Conservation (phyloP, 495 filamentous ascomycete genomes). For the Podospora pseudocomata region DNA sequence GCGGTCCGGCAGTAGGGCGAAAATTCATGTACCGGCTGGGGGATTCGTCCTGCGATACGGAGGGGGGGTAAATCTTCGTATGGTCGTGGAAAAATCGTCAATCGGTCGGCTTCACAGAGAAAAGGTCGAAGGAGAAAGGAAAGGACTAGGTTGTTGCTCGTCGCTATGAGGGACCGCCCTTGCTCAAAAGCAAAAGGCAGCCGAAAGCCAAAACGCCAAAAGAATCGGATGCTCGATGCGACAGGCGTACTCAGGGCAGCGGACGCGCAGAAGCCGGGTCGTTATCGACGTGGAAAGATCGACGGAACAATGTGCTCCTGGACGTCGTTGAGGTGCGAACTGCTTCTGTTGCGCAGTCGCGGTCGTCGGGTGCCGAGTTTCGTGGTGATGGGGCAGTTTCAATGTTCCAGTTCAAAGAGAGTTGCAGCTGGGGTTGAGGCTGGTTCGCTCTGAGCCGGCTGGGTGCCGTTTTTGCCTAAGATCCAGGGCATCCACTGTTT, state of each 20-base stretch:
- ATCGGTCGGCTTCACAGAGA: neutral
- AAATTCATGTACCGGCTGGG: neutral
- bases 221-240: neutral
- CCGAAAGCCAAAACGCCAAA: slow-evolving; percentile 5
- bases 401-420: neutral
- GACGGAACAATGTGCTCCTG: slow-evolving; percentile 3
- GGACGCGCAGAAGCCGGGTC: neutral
- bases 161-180: neutral
- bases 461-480: neutral
- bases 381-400: slow-evolving; percentile 9
- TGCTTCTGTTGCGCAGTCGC: neutral
- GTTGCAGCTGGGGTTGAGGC: slow-evolving; percentile 1
- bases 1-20: neutral
- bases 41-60: neutral
- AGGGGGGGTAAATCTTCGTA: neutral
- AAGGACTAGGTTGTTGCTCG: neutral
- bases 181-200: neutral
- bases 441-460: neutral
- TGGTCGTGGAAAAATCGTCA: neutral
- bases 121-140: neutral
- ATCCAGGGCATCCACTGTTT: neutral
- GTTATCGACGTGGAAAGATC: neutral
- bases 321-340: neutral
- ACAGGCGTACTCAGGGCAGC: neutral
- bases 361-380: slow-evolving; percentile 3